Conservation (phyloP, 371 early-diverging fungal genomes). For the Zychaea mexicana region DNA sequence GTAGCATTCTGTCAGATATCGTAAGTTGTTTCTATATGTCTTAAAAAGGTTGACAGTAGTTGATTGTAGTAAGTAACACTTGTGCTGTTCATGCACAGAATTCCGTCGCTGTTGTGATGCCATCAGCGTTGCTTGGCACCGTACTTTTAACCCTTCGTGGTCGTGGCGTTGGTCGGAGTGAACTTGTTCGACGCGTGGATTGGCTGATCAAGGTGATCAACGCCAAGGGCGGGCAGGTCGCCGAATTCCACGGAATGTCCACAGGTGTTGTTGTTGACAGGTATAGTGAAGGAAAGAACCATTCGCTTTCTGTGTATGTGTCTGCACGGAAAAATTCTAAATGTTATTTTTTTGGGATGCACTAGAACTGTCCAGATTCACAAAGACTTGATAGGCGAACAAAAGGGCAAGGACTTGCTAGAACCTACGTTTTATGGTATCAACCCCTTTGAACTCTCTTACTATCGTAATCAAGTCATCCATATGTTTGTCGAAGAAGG, state of each 20-base stretch:
- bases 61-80: too few relatives aligned
- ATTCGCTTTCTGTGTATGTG: not conserved
- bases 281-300: conserved; percentile 30
- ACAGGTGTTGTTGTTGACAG: conserved; percentile 66
- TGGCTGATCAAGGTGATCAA: conserved; percentile 76
- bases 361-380: conserved; percentile 50
- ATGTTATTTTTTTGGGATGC: not conserved
- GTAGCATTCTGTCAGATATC: conserved; percentile 71
- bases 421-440: conserved; percentile 88
- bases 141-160: conserved; percentile 84
- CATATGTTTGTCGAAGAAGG: conserved; percentile 83
- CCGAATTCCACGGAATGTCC: conserved; percentile 79
- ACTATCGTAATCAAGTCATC: conserved; percentile 87
- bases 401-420: conserved; percentile 69
- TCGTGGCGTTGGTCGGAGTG: conserved; percentile 81
- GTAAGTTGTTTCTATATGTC: too few relatives aligned
- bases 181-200: conserved; percentile 79
- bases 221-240: conserved; percentile 79
- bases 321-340: too few relatives aligned
- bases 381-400: conserved; percentile 76
- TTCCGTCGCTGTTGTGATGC: conserved; percentile 78
- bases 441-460: conserved; percentile 85
- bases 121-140: conserved; percentile 84
- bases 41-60: not conserved
- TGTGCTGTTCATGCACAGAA: too few relatives aligned